Conservation (phyloP, 2,329 filamentous ascomycete genomes). For the Capronia coronata region DNA sequence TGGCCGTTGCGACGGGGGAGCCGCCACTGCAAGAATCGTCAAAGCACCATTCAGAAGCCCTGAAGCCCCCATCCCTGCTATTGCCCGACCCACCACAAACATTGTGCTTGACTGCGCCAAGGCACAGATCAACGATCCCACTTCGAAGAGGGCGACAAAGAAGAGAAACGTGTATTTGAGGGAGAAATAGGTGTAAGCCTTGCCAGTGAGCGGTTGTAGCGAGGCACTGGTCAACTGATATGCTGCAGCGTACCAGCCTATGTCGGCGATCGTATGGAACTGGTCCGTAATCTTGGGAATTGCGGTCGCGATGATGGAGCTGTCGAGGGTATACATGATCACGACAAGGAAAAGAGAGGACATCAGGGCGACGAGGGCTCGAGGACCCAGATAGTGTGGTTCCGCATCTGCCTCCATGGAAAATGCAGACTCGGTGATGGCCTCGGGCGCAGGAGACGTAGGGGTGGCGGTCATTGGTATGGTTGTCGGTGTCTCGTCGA, state of each 20-base stretch:
- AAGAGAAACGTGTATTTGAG: conserved; percentile 31
- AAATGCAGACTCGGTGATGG: background rate
- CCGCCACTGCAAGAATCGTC: conserved; percentile 35
- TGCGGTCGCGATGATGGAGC: conserved; percentile 5
- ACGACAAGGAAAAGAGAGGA: background rate
- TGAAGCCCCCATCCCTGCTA: conserved; percentile 33
- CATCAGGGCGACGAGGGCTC: background rate
- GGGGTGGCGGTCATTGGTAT: background rate
- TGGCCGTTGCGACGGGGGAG: conserved; percentile 33
- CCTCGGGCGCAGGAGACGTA: background rate
- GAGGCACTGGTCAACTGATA: conserved; percentile 42
- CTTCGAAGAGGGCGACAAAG: conserved; percentile 32
- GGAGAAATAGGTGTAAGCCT: conserved; percentile 43
- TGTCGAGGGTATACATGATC: background rate
- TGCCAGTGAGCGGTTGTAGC: conserved; percentile 43
- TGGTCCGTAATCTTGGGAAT: conserved; percentile 30
- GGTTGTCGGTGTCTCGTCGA: background rate
- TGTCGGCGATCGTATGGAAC: conserved; percentile 37
- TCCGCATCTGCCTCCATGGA: background rate
- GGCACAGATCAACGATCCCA: conserved; percentile 32
- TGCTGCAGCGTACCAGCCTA: conserved; percentile 36
- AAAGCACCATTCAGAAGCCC: conserved; percentile 39
- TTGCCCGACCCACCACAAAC: conserved; percentile 34
- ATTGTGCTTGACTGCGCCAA: conserved; percentile 30
- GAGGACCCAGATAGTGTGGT: background rate